Percentiles rank a stretch among this genome's conserved stretches.
Conservation (phyloP, 306 rosid species). For the Morella rubra region DNA sequence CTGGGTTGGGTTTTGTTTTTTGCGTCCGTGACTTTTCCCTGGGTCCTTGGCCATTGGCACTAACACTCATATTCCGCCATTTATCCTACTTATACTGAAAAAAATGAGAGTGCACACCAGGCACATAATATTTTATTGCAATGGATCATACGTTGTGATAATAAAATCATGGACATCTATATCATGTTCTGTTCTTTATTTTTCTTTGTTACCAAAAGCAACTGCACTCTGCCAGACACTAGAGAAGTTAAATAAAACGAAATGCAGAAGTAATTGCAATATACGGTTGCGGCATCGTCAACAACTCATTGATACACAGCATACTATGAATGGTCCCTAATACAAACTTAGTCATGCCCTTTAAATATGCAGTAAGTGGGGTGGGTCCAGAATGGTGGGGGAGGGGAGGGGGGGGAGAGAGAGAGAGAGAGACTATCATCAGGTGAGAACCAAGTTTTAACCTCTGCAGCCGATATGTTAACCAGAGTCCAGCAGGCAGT, state of each 20-base stretch:
- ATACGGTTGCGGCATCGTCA: not conserved
- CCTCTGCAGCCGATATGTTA: no score
- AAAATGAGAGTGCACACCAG: not conserved
- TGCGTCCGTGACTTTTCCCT: constrained; percentile 35
- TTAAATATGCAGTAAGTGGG: not conserved
- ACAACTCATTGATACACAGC: not conserved
- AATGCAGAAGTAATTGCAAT: not conserved
- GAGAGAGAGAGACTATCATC: no score
- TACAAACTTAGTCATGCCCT: not conserved
- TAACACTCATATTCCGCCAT: constrained; percentile 48
- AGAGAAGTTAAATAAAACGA: not conserved
- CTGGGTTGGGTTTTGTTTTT: constrained; percentile 29
- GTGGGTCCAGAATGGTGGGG: no score
- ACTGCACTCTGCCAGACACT: not conserved
- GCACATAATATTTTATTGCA: not conserved
- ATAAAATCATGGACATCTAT: not conserved
- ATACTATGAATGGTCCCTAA: not conserved
- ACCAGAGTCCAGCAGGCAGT: no score
- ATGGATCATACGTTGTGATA: not conserved
- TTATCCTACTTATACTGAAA: constrained; percentile 34
- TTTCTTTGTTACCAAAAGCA: not conserved
- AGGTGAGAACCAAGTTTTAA: no score
- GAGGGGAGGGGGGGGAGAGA: no score
- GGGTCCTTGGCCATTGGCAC: constrained; percentile 26
- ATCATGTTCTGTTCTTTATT: not conserved